Conservation (phyloP, 2,329 filamentous ascomycete genomes). For the Hymenotorrendiella dingleyae region DNA sequence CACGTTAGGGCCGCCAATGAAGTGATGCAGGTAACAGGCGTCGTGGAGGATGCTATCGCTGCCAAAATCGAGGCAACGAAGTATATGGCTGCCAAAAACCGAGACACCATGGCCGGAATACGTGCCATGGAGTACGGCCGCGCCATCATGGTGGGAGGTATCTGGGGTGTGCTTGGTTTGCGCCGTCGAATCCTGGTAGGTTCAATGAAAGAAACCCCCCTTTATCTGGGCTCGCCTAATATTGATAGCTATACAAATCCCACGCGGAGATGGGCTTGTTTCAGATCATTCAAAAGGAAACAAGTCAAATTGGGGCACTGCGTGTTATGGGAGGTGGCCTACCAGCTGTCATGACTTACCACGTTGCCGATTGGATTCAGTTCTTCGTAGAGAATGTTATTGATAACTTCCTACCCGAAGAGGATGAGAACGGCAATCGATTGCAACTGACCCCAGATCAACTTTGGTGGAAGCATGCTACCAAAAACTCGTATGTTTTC, state of each 20-base stretch:
- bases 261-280: slow-evolving; percentile 24
- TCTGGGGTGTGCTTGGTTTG: slow-evolving; percentile 31
- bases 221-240: slow-evolving; percentile 7
- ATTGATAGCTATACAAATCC: slow-evolving; percentile 27
- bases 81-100: slow-evolving; percentile 14
- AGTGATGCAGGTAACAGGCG: slow-evolving; percentile 32
- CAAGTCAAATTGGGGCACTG: slow-evolving; percentile 10
- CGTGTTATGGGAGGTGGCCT: slow-evolving; percentile 26
- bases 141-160: slow-evolving; percentile 23
- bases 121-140: slow-evolving; percentile 26
- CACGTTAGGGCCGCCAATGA: slow-evolving; percentile 32
- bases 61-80: slow-evolving; percentile 21
- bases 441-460: slow-evolving; percentile 11
- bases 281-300: slow-evolving; percentile 24
- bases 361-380: slow-evolving; percentile 23
- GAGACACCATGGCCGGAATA: slow-evolving; percentile 26
- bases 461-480: slow-evolving; percentile 3
- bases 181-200: slow-evolving; percentile 29
- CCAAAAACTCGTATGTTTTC: slow-evolving; percentile 13
- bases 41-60: slow-evolving; percentile 28
- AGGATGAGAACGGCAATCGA: slow-evolving; percentile 6
- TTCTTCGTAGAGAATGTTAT: slow-evolving; percentile 20
- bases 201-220: background rate
- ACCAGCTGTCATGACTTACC: slow-evolving; percentile 25
- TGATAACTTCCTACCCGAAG: slow-evolving; percentile 18